Evolutionary conservation across 129 eudicot genomes (phyloP).

Genomic region (Arctium lappa): DNA sequence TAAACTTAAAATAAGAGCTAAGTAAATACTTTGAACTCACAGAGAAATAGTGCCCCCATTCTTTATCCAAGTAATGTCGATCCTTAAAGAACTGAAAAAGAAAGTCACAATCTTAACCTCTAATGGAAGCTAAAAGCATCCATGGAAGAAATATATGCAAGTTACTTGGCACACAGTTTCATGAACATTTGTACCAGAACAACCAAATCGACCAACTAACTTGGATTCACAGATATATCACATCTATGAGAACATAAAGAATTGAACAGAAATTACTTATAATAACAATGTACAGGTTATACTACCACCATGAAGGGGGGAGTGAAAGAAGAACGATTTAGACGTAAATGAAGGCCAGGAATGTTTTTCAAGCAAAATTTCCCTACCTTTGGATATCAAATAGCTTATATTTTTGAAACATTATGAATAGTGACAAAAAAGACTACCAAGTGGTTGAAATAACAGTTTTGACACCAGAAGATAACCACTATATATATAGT

Average conservation of each 20-base stretch:
- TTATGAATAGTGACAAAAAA: not conserved
- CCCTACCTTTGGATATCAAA: not conserved
- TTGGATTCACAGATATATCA: not conserved
- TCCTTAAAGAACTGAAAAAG: slow-evolving; percentile 85
- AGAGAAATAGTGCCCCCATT: slow-evolving; percentile 88
- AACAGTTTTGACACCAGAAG: no score
- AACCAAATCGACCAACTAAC: not conserved
- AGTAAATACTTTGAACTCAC: slow-evolving; percentile 50
- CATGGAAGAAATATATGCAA: not conserved
- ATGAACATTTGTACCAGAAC: not conserved
- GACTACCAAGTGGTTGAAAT: not conserved
- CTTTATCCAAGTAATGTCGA: slow-evolving; percentile 96
- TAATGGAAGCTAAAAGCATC: not conserved
- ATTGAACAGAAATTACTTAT: not conserved
- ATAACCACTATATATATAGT: no score
- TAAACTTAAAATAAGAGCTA: not conserved
- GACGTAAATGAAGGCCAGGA: not conserved
- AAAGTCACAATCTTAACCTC: slow-evolving; percentile 6
- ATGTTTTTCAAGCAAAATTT: not conserved
- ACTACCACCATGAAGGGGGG: not conserved
- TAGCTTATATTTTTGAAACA: not conserved
- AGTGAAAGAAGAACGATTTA: not conserved
- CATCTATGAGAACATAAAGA: not conserved
- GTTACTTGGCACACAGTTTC: not conserved
- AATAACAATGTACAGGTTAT: not conserved